A percentile compares a stretch with the other conserved stretches of the same genome.
These are phyloP conservation scores for Neurospora tetraspora DNA, from an alignment of 495 filamentous ascomycete species.

Conservation along the genomic window DNA sequence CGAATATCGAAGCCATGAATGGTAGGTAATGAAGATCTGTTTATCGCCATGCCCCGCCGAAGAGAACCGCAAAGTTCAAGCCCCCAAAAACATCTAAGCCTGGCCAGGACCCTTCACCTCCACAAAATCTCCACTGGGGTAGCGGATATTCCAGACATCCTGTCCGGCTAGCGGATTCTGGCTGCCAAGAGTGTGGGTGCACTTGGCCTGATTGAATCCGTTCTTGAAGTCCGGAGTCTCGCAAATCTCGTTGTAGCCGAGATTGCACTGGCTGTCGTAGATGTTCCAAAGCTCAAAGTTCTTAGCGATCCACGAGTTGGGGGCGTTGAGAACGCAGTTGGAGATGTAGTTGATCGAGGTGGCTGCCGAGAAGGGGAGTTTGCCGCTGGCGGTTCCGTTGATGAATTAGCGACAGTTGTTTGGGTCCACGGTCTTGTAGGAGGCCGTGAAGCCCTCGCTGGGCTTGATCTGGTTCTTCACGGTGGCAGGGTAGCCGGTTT, in stretches of 20 bases:
- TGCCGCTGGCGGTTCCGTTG: slow-evolving; percentile 6
- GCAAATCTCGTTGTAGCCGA: slow-evolving; percentile 31
- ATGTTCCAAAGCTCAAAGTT: slow-evolving; percentile 31
- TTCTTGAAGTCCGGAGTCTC: slow-evolving; percentile 18
- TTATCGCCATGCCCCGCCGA: no score
- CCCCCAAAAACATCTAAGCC: not conserved
- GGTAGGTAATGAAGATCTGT: no score
- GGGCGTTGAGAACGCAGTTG: slow-evolving; percentile 21
- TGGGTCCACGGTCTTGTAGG: slow-evolving; percentile 14
- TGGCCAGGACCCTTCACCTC: not conserved
- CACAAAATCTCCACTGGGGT: not conserved
- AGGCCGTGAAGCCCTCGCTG: slow-evolving; percentile 23
- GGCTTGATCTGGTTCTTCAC: slow-evolving; percentile 5
- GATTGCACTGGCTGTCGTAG: slow-evolving; percentile 22
- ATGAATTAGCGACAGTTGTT: slow-evolving; percentile 23
- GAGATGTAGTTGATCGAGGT: slow-evolving; percentile 35
- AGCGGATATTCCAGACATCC: not conserved
- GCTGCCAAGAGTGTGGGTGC: slow-evolving; percentile 23
- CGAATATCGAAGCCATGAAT: no score
- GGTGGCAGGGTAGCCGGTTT: slow-evolving; percentile 26
- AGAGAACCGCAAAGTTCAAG: no score
- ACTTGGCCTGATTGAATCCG: slow-evolving; percentile 18
- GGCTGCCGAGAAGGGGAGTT: slow-evolving; percentile 28
- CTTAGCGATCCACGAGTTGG: slow-evolving; percentile 22
- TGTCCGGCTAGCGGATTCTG: not conserved